Evolutionary conservation across 371 early-diverging fungal species (phyloP), one percentile per base, ranked within the genome.

Genomic region (Ecytonucleospora hepatopenaei): DNA sequence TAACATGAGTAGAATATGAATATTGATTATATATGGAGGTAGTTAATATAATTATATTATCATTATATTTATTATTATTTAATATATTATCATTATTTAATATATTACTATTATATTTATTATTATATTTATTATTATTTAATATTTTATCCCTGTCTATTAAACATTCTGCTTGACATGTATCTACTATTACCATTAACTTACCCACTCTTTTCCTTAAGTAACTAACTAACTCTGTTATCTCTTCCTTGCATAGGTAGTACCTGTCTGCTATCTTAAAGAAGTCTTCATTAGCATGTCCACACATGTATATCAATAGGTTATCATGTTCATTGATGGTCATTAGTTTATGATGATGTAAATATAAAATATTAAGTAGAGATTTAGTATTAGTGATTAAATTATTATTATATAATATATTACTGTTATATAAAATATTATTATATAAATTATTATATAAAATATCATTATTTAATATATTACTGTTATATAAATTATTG

Each of bases 261-360:
- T 72, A 68, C 53, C 68, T 65, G 54, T 72, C 63, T 23, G 59
- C 59, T 40, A 76, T 59, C 60, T 77, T 76, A n/a, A 79, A 66
- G 55, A 74, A 75, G 0, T 63, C 59, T 24, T 74, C 72, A n/a
- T 67, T 68, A 21, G 74, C 79, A 66, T 79, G 79, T 26, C 79
- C 79, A 33, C 68, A 62, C 33, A 79, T 59, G 56, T 79, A 79
- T 21, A 79, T 68, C 19, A 77, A 48, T 16, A 77, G 33, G 62
- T 77, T 79, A 16, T 77, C 66, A 19, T 35, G 27, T 21, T 65
- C 54, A 49, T 74, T 62, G 2, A 68, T 54, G 23, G 56, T 58
- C 32, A 55, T 48, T 21, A 78, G 59, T 30, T 71, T 56, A 15
- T 31, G 12, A 54, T 71, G 55, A n/a, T 71, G 60, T 1, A 74